These are phyloP conservation scores for Chrysanthemum seticuspe DNA, from an alignment of 129 eudicot species.

Conservation along the genomic window DNA sequence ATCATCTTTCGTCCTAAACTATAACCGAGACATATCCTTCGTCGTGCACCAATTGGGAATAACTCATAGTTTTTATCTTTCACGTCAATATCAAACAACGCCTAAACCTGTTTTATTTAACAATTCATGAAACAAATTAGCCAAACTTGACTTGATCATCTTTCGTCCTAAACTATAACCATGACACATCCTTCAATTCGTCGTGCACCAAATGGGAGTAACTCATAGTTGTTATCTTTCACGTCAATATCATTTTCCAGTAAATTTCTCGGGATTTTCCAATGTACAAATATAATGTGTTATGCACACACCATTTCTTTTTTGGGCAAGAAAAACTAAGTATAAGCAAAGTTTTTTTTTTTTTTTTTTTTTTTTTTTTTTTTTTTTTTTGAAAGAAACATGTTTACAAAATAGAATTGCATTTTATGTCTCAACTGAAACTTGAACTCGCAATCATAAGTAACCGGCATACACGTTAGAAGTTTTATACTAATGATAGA, in stretches of 20 bases:
- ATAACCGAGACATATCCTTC: conserved; percentile 1
- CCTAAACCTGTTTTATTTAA: not conserved
- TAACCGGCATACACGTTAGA: no score
- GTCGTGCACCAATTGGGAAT: not conserved
- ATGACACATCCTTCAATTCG: conserved; percentile 2
- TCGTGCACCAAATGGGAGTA: not conserved
- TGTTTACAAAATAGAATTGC: no score
- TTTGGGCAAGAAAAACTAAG: no score
- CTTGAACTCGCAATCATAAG: no score
- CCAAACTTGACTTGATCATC: not conserved
- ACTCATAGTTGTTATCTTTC: conserved; percentile 4
- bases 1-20: not conserved
- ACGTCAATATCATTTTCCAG: not conserved
- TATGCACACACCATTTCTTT: not conserved
- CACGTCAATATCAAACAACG: not conserved
- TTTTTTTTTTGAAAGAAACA: no score
- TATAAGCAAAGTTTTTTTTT: no score
- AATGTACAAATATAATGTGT: no score
- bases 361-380: no score
- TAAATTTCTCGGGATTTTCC: not conserved
- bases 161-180: conserved; percentile 8
- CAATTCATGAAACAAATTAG: conserved; percentile 12
- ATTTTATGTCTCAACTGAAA: no score
- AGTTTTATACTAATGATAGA: no score
- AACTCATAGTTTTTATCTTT: not conserved